Evolutionary conservation across 2,329 filamentous ascomycete species (phyloP).

Genomic region (Microcera coccophila): DNA sequence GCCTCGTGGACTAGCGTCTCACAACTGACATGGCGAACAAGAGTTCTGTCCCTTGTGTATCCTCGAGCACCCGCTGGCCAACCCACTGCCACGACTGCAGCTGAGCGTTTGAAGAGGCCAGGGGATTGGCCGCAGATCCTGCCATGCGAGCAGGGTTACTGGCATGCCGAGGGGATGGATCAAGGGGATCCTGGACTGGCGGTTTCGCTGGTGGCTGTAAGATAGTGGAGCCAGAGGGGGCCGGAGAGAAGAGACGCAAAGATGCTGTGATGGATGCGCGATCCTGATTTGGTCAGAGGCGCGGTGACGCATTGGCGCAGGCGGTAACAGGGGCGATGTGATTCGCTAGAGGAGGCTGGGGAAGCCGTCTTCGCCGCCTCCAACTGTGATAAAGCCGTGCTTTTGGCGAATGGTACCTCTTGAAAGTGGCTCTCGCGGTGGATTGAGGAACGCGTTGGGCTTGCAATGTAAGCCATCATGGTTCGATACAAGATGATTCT

Average conservation of each 20-base stretch:
- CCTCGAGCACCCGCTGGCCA: conserved; percentile 21
- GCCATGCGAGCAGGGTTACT: conserved; percentile 21
- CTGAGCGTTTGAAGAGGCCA: conserved; percentile 21
- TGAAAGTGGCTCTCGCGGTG: background rate
- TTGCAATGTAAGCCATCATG: background rate
- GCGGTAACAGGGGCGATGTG: conserved; percentile 21
- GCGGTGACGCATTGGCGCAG: conserved; percentile 17
- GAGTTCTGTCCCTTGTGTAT: no score
- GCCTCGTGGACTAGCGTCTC: conserved; percentile 1
- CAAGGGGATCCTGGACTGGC: conserved; percentile 1
- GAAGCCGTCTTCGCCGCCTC: background rate
- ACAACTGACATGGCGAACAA: no score
- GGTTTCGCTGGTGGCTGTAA: conserved; percentile 13
- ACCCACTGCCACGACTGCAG: conserved; percentile 13
- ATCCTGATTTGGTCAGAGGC: conserved; percentile 21
- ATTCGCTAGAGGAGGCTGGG: conserved; percentile 14
- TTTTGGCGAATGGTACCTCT: background rate
- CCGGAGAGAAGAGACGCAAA: conserved; percentile 5
- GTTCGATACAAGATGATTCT: background rate
- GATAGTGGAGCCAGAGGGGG: conserved; percentile 6
- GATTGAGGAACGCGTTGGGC: background rate
- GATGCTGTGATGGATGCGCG: conserved; percentile 14
- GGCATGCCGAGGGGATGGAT: conserved; percentile 7
- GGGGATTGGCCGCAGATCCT: conserved; percentile 20
- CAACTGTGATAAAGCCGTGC: background rate